These are phyloP conservation scores for Backusella circina DNA, from an alignment of 192 early-diverging fungal species.

Conservation along the genomic window DNA sequence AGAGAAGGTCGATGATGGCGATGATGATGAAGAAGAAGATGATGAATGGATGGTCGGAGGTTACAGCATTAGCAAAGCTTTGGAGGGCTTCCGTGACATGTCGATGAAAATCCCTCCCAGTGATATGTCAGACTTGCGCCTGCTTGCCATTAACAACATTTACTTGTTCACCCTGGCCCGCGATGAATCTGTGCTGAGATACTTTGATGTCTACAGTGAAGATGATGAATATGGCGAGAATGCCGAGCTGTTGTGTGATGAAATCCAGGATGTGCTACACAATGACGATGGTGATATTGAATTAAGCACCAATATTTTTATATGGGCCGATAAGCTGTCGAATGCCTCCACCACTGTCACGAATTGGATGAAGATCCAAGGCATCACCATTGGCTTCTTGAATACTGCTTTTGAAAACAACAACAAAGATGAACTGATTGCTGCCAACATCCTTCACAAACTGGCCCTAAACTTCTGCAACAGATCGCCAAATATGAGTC, in stretches of 20 bases:
- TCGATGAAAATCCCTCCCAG: background rate
- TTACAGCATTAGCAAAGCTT: background rate
- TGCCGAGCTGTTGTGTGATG: background rate
- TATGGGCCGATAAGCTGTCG: background rate
- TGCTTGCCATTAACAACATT: background rate
- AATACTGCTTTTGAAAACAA: background rate
- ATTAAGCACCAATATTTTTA: background rate
- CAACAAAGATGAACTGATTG: background rate
- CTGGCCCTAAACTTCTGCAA: background rate
- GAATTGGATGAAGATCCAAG: background rate
- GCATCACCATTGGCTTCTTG: background rate
- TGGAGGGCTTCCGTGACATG: background rate
- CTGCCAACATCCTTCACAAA: background rate
- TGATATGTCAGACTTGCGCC: background rate
- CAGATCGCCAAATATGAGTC: background rate
- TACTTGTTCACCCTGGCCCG: background rate
- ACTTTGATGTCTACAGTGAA: background rate
- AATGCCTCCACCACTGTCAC: background rate
- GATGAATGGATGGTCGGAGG: background rate
- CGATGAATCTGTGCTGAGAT: background rate
- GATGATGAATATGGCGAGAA: background rate
- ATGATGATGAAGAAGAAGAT: background rate
- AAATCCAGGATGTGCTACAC: background rate
- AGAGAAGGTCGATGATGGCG: background rate
- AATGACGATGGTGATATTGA: background rate